phyloP scores from a whole-genome alignment of 2,329 filamentous ascomycete species.

The Phyllosticta citrichinensis region DNA sequence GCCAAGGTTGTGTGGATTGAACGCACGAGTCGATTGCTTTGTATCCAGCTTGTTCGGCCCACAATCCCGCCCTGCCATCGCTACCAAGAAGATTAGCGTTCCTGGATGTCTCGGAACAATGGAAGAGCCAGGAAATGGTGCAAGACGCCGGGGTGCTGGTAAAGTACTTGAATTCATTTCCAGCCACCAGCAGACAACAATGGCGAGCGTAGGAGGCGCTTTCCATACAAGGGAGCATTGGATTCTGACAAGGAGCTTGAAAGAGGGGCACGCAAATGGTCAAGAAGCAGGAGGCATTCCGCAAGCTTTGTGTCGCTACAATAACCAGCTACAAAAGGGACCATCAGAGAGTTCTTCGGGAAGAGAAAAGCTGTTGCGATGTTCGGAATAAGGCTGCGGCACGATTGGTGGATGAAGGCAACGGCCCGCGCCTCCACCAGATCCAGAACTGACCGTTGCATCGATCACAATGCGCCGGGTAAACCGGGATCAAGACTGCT shows the following conservation, averaged over 20 bases:
- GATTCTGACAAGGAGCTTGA: background rate
- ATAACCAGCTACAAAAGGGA: background rate
- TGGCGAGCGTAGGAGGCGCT: background rate
- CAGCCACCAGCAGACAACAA: background rate
- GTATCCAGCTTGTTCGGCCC: background rate
- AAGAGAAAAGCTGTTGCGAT: background rate
- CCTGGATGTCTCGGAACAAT: slow-evolving; percentile 8
- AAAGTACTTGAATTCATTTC: background rate
- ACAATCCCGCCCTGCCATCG: slow-evolving; percentile 1
- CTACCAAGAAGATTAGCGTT: slow-evolving; percentile 6
- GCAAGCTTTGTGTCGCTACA: background rate
- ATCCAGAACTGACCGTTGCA: slow-evolving; percentile 36
- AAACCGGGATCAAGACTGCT: slow-evolving; percentile 33
- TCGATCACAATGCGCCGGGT: slow-evolving; percentile 39
- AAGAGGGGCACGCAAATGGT: background rate
- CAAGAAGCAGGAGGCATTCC: background rate
- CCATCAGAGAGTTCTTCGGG: background rate
- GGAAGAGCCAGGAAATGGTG: background rate
- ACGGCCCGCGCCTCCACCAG: slow-evolving; percentile 32
- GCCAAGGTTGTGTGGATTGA: slow-evolving; percentile 2
- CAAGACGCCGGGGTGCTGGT: background rate
- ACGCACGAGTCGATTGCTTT: background rate
- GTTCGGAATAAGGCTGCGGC: slow-evolving; percentile 35
- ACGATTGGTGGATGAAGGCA: slow-evolving; percentile 33
- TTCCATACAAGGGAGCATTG: background rate